Evolutionary conservation across 306 rosid species (phyloP).

Genomic region (Vigna unguiculata): DNA sequence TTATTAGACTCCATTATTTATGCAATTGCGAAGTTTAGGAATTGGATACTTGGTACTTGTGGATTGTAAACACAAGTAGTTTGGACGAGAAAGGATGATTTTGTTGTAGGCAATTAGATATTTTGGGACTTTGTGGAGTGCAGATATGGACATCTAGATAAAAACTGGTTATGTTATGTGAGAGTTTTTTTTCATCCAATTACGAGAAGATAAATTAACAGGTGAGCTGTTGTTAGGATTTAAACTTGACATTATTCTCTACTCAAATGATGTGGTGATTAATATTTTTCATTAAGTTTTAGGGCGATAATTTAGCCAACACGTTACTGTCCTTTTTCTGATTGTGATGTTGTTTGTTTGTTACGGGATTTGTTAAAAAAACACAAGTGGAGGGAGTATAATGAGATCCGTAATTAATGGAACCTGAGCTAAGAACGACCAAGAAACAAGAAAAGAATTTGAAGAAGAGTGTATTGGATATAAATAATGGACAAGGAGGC

Average conservation of each 20-base stretch:
- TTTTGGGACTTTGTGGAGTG: conserved; percentile 12
- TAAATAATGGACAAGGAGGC: neutral
- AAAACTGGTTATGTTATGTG: neutral
- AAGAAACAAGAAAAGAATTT: conserved; percentile 17
- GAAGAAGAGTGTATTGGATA: neutral
- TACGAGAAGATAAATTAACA: conserved; percentile 33
- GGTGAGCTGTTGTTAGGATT: conserved; percentile 18
- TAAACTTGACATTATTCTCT: conserved; percentile 3
- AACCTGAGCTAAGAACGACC: conserved; percentile 23
- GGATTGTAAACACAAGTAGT: neutral
- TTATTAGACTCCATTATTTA: conserved; percentile 18
- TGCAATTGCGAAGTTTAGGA: conserved; percentile 20
- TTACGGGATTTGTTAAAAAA: conserved; percentile 10
- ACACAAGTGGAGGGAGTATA: conserved; percentile 4
- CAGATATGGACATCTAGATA: conserved; percentile 8
- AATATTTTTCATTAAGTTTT: conserved; percentile 25
- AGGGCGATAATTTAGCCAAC: conserved; percentile 6
- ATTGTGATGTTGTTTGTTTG: conserved; percentile 15
- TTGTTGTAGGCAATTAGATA: conserved; percentile 31
- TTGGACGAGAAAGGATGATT: conserved; percentile 15
- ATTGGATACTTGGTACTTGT: conserved; percentile 22
- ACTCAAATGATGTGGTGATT: conserved; percentile 25
- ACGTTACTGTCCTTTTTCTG: conserved; percentile 17
- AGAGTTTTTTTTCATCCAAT: conserved; percentile 37
- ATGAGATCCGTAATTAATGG: conserved; percentile 11